A percentile compares a stretch with the other conserved stretches of the same genome.
These are phyloP conservation scores for Solanum hybrid DNA, from an alignment of 305 asterid species.

Conservation along the genomic window DNA sequence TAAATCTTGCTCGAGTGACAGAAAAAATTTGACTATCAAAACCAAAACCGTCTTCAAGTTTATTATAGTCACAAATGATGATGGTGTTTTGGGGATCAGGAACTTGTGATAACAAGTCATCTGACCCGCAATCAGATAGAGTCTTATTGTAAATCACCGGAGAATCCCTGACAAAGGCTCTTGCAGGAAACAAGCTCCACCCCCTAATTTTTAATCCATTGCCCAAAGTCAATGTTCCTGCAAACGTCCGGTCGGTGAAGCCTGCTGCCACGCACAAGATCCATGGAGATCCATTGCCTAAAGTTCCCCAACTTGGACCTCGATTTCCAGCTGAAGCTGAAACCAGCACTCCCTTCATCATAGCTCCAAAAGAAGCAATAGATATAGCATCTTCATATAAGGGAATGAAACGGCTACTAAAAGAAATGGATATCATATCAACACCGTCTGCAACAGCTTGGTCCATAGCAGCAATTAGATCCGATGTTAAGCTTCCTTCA, in stretches of 20 bases:
- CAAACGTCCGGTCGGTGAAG: not conserved
- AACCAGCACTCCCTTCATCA: conserved; percentile 31
- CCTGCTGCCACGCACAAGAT: conserved; percentile 7
- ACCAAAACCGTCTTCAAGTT: not conserved
- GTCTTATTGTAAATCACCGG: not conserved
- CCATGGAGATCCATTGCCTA: not conserved
- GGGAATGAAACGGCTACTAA: conserved; percentile 15
- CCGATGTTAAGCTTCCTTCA: not conserved
- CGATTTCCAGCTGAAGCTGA: conserved; percentile 35
- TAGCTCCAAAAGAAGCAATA: conserved; percentile 37
- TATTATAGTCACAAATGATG: not conserved
- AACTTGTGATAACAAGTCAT: not conserved
- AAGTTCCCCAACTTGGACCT: not conserved
- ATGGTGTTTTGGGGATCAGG: not conserved
- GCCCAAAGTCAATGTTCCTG: not conserved
- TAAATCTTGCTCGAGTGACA: conserved; percentile 12
- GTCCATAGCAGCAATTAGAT: conserved; percentile 10
- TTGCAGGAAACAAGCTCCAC: conserved; percentile 4
- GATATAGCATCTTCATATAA: conserved; percentile 29
- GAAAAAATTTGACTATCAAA: not conserved
- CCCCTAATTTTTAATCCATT: conserved; percentile 2
- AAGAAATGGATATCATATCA: conserved; percentile 30
- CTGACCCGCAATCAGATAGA: not conserved
- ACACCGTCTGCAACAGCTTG: conserved; percentile 34
- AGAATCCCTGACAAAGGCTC: not conserved